Base-by-base conservation (phyloP, 768 basidiomycete genomes). In the Vararia minispora region DNA sequence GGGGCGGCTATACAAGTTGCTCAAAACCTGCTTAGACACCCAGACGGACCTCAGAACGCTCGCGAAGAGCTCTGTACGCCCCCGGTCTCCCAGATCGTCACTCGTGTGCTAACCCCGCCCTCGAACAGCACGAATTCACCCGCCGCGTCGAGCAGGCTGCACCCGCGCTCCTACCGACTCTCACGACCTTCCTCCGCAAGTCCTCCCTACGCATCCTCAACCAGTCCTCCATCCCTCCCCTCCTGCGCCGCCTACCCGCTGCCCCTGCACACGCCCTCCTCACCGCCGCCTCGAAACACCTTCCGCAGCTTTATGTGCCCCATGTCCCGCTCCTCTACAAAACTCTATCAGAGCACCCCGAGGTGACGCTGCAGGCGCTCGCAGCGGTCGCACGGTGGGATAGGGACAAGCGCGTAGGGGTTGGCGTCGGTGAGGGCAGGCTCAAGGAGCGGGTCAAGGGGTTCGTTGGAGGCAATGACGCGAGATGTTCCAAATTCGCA, bases 401-500 rank as follows among this genome's bases (percentile, higher is more conserved):
- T 43, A 61, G 67, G 29, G 69, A 69, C 56, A 76, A 20, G 66
- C 64, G 9, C 66, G 76, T 0, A 60, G 57, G 23, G 88, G 90
- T n/a, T n/a, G n/a, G n/a, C n/a, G n/a, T n/a, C n/a, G n/a, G n/a
- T n/a, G 45, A 9, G 42, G 89, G 85, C 53, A 72, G 78, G 25
- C 76, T 76, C 1, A 57, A 74, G 9, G 84, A 90, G 20, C 68
- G 78, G 12, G 64, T 84, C 10, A 60, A 59, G 36, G 70, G 72
- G 28, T 71, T 74, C 46, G 80, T 72, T 0, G 49, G 77, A 22
- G 73, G 73, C 18, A 66, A 72, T 4, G 71, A 81, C 37, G 61
- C 65, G 18, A 68, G 72, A 16, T 75, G 80, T 44, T 83, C 88
- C 14, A 97, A 97, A 56, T 92, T 87, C 55, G 84, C 89, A 1